Evolutionary conservation across 805 yeast species (phyloP), one percentile per base, ranked within the genome.

Genomic region (Wickerhamiella azyma): DNA sequence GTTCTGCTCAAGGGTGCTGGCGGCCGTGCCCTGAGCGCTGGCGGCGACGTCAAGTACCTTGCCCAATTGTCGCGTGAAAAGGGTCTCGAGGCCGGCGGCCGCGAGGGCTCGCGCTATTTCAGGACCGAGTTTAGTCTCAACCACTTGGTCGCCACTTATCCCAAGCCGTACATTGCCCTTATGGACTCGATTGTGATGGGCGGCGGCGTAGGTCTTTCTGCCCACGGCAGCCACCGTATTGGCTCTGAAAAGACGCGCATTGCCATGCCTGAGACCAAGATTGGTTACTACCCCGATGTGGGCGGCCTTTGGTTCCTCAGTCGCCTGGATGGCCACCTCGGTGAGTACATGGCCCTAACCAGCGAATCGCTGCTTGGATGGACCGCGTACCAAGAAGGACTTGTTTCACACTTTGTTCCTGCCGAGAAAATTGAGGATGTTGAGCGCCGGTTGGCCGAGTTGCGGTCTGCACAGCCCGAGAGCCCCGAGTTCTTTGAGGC

Each of bases 191-290:
- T 89, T 55, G 85, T 89, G 24, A 85, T 92, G 94, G 98, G 97
- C 46, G 97, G 97, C 44, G 97, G 97, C 55, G 94, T 86, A 38
- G 97, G 98, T 4, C 67, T 92, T 39, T 72, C 89, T 0, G 81
- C 85, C 37, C 97, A 92, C 64, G 80, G 85, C 10, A 89, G 96
- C 2, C 89, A 89, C 70, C 76, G 97, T 59, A 68, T 92, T 33
- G 94, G 94, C n/a, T 83, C 95, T 37, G 96, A 89, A 56, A 74
- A 75, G 56, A 88, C 97, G 9, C 73, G 79, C 60, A 74, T 86
- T 66, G 95, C 97, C 51, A 92, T 92, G 98, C 97, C 98, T 8
- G 97, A 92, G 65, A 82, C 94, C 71, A 86, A 84, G 58, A 92
- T 92, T 61, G 98, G 98, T 1, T 85, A 85, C 63, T 83, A 85